Percentiles rank a stretch among this genome's conserved stretches.
phyloP scores from a whole-genome alignment of 306 rosid genomes.

The Pterocarpus santalinus region DNA sequence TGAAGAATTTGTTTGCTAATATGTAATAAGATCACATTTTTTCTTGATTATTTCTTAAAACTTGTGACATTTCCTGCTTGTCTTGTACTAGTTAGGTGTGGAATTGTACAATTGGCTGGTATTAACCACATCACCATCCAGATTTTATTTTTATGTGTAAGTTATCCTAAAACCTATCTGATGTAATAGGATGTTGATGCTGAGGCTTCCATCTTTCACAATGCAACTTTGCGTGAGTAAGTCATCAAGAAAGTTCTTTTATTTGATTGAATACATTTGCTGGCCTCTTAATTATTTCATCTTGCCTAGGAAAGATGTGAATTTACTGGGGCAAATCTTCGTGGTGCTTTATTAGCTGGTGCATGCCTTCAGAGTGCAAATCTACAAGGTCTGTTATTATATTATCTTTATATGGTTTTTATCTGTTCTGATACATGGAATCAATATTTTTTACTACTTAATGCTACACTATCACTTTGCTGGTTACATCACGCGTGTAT shows the following conservation, averaged over 20 bases:
- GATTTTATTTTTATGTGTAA: slow-evolving; percentile 27
- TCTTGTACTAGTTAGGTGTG: slow-evolving; percentile 40
- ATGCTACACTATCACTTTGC: not conserved
- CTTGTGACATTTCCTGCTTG: slow-evolving; percentile 21
- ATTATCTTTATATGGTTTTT: slow-evolving; percentile 9
- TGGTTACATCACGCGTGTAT: slow-evolving; percentile 13
- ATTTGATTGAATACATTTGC: slow-evolving; percentile 35
- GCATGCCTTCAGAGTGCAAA: slow-evolving; percentile 93
- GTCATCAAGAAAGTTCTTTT: slow-evolving; percentile 45
- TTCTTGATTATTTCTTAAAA: slow-evolving; percentile 31
- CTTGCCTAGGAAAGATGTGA: slow-evolving; percentile 94
- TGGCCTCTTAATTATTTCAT: slow-evolving; percentile 56
- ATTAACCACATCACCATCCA: slow-evolving; percentile 15
- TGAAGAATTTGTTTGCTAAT: not conserved
- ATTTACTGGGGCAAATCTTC: slow-evolving; percentile 96
- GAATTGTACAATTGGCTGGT: slow-evolving; percentile 37
- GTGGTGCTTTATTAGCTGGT: slow-evolving; percentile 90
- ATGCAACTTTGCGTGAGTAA: slow-evolving; percentile 96
- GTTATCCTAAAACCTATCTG: slow-evolving; percentile 32
- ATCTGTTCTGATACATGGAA: slow-evolving; percentile 29
- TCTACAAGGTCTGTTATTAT: slow-evolving; percentile 75
- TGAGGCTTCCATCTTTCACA: slow-evolving; percentile 83
- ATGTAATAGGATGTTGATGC: slow-evolving; percentile 87
- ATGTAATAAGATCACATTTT: slow-evolving; percentile 13
- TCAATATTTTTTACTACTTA: not conserved